A percentile compares a stretch with the other conserved stretches of the same genome.
Evolutionary conservation across 768 basidiomycete genomes (phyloP).

Genomic region (Amanita pseudoporphyria): DNA sequence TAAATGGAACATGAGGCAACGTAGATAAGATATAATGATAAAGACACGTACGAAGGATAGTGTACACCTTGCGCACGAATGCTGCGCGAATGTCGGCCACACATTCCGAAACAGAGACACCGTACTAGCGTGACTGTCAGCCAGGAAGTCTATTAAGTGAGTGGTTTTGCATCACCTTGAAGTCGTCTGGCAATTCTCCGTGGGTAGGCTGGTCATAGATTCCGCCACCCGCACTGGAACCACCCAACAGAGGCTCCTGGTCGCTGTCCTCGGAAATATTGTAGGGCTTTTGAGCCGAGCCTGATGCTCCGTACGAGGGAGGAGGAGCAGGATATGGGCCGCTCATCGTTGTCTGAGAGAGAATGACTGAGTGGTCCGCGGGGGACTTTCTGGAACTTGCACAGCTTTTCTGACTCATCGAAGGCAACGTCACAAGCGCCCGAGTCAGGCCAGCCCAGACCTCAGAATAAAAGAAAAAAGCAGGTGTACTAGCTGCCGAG

Average conservation of each 20-base stretch:
- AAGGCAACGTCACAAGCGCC: neutral
- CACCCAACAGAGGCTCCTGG: slow-evolving; percentile 49
- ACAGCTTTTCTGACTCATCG: slow-evolving; percentile 4
- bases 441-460: no score
- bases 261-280: slow-evolving; percentile 24
- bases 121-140: slow-evolving; percentile 41
- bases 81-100: slow-evolving; percentile 70
- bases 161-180: slow-evolving; percentile 49
- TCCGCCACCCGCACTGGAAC: slow-evolving; percentile 36
- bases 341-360: slow-evolving; percentile 29
- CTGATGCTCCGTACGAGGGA: slow-evolving; percentile 46
- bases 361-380: neutral
- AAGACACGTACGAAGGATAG: slow-evolving; percentile 67
- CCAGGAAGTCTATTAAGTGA: no score
- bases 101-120: slow-evolving; percentile 70
- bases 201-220: slow-evolving; percentile 65
- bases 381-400: neutral
- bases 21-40: slow-evolving; percentile 2
- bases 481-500: no score
- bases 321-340: slow-evolving; percentile 50
- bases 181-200: slow-evolving; percentile 85
- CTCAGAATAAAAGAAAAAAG: no score
- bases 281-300: slow-evolving; percentile 21
- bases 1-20: neutral
- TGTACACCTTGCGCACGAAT: slow-evolving; percentile 89